Evolutionary conservation across 345 rosid species (phyloP).

Genomic region (Toxicodendron radicans): DNA sequence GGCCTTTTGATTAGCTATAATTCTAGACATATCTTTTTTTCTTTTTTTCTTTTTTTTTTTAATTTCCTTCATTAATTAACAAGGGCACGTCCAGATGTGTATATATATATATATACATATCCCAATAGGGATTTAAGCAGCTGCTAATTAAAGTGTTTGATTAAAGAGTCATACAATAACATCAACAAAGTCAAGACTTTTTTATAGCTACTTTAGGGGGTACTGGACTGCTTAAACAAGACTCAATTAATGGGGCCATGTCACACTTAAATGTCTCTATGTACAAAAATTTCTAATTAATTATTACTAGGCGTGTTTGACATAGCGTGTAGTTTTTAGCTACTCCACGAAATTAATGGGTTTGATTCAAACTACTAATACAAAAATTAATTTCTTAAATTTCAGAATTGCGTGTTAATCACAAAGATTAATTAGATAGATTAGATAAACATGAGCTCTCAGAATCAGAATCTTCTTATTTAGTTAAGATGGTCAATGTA

Average conservation of each 20-base stretch:
- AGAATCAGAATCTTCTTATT: too few relatives aligned
- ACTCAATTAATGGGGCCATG: conserved; percentile 11
- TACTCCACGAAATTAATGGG: neutral
- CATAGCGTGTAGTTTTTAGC: neutral
- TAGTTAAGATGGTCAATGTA: too few relatives aligned
- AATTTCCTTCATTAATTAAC: neutral
- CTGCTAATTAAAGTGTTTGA: neutral
- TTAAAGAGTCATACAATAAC: neutral
- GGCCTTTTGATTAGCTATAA: too few relatives aligned
- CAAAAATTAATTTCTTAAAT: too few relatives aligned
- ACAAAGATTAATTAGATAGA: too few relatives aligned
- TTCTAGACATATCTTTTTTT: too few relatives aligned
- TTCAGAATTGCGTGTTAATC: too few relatives aligned
- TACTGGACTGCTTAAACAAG: conserved; percentile 4
- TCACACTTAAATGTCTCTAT: conserved; percentile 1
- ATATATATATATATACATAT: too few relatives aligned
- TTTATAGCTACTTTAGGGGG: conserved; percentile 14
- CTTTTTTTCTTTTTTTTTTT: too few relatives aligned
- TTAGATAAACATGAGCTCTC: too few relatives aligned
- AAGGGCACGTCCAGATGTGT: too few relatives aligned
- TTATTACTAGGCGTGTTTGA: neutral
- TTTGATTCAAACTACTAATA: neutral
- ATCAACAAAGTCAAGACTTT: conserved; percentile 12
- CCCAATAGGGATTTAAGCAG: too few relatives aligned
- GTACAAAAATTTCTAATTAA: neutral